Evolutionary conservation across 345 rosid species (phyloP).

Genomic region (sweet orange (Citrus sinensis)): DNA sequence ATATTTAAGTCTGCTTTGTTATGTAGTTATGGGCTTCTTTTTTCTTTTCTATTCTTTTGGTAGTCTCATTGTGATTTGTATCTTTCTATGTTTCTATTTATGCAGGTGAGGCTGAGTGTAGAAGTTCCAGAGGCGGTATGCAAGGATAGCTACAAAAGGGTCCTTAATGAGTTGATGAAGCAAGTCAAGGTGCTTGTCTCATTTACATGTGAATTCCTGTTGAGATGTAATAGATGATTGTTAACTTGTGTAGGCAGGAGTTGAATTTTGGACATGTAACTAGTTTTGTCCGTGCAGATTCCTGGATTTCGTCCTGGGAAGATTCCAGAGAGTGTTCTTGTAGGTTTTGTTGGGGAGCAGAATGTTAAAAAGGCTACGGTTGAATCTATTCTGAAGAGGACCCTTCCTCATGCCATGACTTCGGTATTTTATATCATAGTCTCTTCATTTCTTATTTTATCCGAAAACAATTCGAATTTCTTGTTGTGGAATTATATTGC

Average conservation of each 20-base stretch:
- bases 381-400: slow-evolving; percentile 87
- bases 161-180: slow-evolving; percentile 65
- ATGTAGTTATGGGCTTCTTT: background rate
- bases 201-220: background rate
- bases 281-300: slow-evolving; percentile 33
- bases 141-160: slow-evolving; percentile 73
- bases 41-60: too few relatives aligned
- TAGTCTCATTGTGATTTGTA: background rate
- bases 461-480: background rate
- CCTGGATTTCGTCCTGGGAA: slow-evolving; percentile 92
- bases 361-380: slow-evolving; percentile 70
- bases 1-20: background rate
- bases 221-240: background rate
- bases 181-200: slow-evolving; percentile 54
- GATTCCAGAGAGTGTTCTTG: slow-evolving; percentile 73
- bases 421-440: slow-evolving; percentile 38
- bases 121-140: slow-evolving; percentile 71
- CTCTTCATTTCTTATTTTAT: background rate
- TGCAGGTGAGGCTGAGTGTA: slow-evolving; percentile 67
- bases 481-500: slow-evolving; percentile 1
- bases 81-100: background rate
- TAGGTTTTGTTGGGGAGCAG: slow-evolving; percentile 65
- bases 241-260: background rate
- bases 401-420: slow-evolving; percentile 94
- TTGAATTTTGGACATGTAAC: background rate